These are phyloP conservation scores for Fusarium pininemorale DNA, from an alignment of 2,329 filamentous ascomycete species.

Conservation along the genomic window DNA sequence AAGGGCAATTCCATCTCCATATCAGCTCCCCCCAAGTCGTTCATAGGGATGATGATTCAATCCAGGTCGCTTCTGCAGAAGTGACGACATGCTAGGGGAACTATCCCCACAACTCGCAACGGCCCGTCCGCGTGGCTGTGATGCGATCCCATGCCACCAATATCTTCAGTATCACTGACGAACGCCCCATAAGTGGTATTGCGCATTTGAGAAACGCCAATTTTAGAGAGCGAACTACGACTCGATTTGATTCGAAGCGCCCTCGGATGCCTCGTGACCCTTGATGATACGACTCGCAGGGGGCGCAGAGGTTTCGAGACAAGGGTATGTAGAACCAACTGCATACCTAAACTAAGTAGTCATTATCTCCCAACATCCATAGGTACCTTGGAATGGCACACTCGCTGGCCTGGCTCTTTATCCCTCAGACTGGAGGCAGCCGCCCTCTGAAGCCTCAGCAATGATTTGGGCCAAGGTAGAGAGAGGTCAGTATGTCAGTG, in stretches of 20 bases:
- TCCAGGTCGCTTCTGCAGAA: background rate
- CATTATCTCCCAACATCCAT: background rate
- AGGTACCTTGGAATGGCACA: background rate
- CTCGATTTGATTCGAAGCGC: background rate
- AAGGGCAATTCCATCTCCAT: background rate
- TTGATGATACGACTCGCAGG: background rate
- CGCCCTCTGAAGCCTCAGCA: background rate
- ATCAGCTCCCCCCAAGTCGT: background rate
- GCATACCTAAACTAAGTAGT: background rate
- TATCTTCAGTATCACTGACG: background rate
- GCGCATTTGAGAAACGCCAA: background rate
- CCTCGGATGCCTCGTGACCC: constrained; percentile 6
- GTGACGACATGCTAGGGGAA: background rate
- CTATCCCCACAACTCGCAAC: constrained; percentile 18
- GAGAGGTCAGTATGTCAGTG: background rate
- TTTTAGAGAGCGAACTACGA: background rate
- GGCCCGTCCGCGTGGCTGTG: constrained; percentile 18
- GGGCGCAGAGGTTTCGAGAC: constrained; percentile 29
- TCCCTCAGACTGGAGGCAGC: background rate
- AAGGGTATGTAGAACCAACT: constrained; percentile 19
- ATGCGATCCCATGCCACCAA: background rate
- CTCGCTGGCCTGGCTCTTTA: background rate
- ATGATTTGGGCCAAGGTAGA: background rate
- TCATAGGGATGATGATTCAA: background rate
- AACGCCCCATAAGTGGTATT: background rate